Conservation (phyloP, 306 rosid genomes). For the Ammopiptanthus mongolicus region DNA sequence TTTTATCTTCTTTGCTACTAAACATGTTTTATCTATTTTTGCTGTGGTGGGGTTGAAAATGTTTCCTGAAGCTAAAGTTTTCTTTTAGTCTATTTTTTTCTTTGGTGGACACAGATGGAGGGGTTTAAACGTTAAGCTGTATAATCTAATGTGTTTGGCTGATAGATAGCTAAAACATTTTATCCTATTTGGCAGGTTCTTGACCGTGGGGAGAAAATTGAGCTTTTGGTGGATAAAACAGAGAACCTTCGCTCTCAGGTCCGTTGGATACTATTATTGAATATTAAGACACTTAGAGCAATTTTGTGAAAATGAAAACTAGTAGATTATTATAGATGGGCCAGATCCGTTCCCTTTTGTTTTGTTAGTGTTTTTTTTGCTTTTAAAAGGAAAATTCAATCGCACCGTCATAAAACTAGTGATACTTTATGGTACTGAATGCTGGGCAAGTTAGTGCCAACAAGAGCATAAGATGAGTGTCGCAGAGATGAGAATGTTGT, state of each 20-base stretch:
- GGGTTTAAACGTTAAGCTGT: background rate
- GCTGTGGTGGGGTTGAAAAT: background rate
- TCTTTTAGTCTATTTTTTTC: background rate
- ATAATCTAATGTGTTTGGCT: background rate
- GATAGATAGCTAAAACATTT: slow-evolving; percentile 8
- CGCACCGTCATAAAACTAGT: background rate
- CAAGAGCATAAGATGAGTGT: background rate
- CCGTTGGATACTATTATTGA: background rate
- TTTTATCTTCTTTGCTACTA: background rate
- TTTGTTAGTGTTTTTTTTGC: background rate
- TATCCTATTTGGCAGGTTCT: slow-evolving; percentile 56
- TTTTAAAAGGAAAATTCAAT: background rate
- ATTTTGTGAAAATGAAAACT: background rate
- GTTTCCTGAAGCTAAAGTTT: background rate
- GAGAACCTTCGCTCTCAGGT: slow-evolving; percentile 93
- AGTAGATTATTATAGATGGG: background rate
- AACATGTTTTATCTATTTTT: background rate
- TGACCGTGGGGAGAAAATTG: slow-evolving; percentile 94
- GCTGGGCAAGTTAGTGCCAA: background rate
- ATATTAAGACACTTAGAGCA: background rate
- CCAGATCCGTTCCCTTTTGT: background rate
- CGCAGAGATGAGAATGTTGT: too few species aligned
- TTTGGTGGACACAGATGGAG: background rate
- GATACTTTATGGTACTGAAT: background rate
- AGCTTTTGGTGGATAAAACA: slow-evolving; percentile 87